Base-by-base conservation (phyloP, 2,329 filamentous ascomycete species). In the Aspergillus unguis region DNA sequence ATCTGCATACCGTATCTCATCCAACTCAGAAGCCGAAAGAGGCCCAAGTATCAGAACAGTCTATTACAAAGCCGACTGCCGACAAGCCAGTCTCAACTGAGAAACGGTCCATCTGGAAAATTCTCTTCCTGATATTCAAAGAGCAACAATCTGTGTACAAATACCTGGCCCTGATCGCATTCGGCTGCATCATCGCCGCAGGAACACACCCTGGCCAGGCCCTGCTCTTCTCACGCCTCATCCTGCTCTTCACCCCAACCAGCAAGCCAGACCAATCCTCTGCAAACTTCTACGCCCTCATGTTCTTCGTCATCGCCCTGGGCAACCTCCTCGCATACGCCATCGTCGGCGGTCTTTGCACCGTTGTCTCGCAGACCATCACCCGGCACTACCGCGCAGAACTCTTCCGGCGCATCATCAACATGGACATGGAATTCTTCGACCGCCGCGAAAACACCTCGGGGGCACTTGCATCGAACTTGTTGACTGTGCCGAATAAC, bases 241-340 rank as follows among this genome's bases (percentile, higher is more conserved):
- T 50, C 10, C 10, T 31, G 17, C 17, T 50, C 9, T 43, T 50
- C 25, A 50, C 32, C 26, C 44, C 48, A 26, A 44, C 33, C 26
- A 25, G 41, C 23, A 32, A 44, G 41, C 28, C 42, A 23, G 28
- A 51, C 27, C 31, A 25, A 26, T 26, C 29, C 44, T 28, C 44
- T 31, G 44, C 44, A 7, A 51, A 51, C 35, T 51, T 51, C 35
- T 38, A 37, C 17, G 33, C 48, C 17, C 42, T 44, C 25, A 46
- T 51, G 48, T 51, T 51, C 23, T 44, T 51, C 26, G 42, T 51
- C 17, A 25, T 51, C 3, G 48, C 48, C 23, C 32, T 44, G 11
- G 48, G 48, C n/a, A 44, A 69, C 38, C 65, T 70, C 3, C 44
- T 73, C 1, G 64, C 66, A 5, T 77, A 77, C 56, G 74, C 72